Evolutionary conservation across 2,329 filamentous ascomycete genomes (phyloP), one percentile per base, ranked within the genome.

Genomic region (Diaporthe eres): DNA sequence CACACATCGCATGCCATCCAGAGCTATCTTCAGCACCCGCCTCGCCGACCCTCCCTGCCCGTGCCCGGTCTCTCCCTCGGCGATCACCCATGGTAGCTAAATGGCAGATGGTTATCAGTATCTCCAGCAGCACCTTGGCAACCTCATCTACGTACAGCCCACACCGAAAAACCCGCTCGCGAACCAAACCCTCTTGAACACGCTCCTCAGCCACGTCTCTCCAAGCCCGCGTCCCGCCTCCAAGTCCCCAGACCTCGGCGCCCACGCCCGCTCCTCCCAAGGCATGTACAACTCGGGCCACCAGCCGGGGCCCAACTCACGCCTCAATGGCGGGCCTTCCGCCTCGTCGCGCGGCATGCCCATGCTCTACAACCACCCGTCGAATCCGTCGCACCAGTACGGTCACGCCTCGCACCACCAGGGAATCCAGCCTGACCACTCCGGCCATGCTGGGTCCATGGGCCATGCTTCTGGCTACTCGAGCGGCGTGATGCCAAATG

Each of bases 221-320:
- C 71, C 81, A 74, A 81, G 82, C 76, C 79, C 82, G 49, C 75
- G 79, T 39, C 78, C 81, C 12, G 78, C 80, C 25, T 80, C 81
- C 71, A 81, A 82, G 74, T 79, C 80, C 10, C 78, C 82, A 58
- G 79, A 81, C 72, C 80, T 77, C 74, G 78, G 78, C 80, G 79
- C 81, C 60, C 80, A 81, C 70, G 79, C 76, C 79, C 85, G 80
- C 73, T 80, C 81, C 77, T 73, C 78, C 37, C 81, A 82, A 84
- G 88, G 89, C 83, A 95, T 95, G 94, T 95, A 93, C 88, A 92
- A 91, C 82, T 92, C 94, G 84, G 89, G 88, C 82, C 92, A 90
- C 83, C 92, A 94, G 83, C 92, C 93, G 86, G 91, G 92, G 83
- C 94, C 95, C 83, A 92, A 92, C 86, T 90, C 90, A 85, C 92